Percentiles rank a stretch among this genome's conserved stretches.
These are phyloP conservation scores for Claviceps citrina DNA, from an alignment of 2,329 filamentous ascomycete genomes.

Conservation along the genomic window DNA sequence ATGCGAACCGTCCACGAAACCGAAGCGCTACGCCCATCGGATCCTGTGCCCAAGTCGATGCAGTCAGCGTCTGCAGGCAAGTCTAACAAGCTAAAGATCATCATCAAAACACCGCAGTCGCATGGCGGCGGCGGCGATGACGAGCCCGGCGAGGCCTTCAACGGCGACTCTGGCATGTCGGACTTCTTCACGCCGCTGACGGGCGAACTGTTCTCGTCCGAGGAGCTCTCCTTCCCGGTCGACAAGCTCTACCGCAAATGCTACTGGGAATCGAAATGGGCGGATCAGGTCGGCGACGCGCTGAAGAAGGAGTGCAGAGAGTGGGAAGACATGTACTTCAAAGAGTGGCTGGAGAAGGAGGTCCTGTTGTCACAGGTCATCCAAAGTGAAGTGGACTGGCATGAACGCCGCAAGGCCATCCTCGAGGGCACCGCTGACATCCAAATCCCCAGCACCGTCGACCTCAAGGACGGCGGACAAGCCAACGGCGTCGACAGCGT, in stretches of 20 bases:
- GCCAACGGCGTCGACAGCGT: slow-evolving; percentile 10
- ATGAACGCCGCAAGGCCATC: slow-evolving; percentile 40
- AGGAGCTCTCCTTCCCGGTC: slow-evolving; percentile 46
- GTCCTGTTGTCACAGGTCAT: slow-evolving; percentile 60
- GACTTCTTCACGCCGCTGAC: slow-evolving; percentile 42
- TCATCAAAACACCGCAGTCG: slow-evolving; percentile 45
- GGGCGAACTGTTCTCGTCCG: slow-evolving; percentile 45
- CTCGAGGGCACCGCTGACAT: slow-evolving; percentile 33
- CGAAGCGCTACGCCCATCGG: slow-evolving; percentile 69
- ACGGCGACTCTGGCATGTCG: slow-evolving; percentile 39
- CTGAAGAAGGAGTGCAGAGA: slow-evolving; percentile 49
- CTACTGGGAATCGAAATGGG: slow-evolving; percentile 57
- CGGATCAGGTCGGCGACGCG: slow-evolving; percentile 47
- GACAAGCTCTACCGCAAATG: slow-evolving; percentile 52
- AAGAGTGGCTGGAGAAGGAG: slow-evolving; percentile 70
- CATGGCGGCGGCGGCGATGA: slow-evolving; percentile 41
- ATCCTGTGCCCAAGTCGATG: slow-evolving; percentile 58
- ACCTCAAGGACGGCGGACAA: slow-evolving; percentile 14
- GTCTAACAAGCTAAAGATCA: slow-evolving; percentile 43
- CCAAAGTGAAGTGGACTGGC: slow-evolving; percentile 49
- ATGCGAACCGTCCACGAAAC: slow-evolving; percentile 98
- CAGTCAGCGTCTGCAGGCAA: slow-evolving; percentile 31
- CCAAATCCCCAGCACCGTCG: slow-evolving; percentile 21
- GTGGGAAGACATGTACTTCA: slow-evolving; percentile 50
- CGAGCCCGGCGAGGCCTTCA: slow-evolving; percentile 35